Conservation (phyloP, 768 basidiomycete genomes). For the Hortiboletus flavorubellus region DNA sequence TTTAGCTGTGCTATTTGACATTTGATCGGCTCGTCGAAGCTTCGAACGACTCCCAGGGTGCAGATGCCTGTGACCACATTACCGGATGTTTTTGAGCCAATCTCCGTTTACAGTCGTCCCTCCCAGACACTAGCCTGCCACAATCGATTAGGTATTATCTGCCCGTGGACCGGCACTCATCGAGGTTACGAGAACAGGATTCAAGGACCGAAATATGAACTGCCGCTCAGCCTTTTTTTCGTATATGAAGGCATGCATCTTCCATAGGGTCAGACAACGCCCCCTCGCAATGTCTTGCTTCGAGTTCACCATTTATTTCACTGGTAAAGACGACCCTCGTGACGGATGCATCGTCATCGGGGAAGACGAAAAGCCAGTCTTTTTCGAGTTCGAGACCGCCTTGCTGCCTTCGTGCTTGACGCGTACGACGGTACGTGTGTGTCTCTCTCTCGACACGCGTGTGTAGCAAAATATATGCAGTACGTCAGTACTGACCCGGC, state of each 20-base stretch:
- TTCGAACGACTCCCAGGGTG: neutral
- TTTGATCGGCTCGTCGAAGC: slow-evolving; percentile 19
- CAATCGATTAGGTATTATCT: slow-evolving; percentile 45
- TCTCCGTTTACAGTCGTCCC: slow-evolving; percentile 16
- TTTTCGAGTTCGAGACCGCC: slow-evolving; percentile 65
- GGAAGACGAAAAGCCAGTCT: slow-evolving; percentile 54
- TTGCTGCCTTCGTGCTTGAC: slow-evolving; percentile 16
- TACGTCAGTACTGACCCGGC: neutral
- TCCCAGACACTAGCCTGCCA: slow-evolving; percentile 44
- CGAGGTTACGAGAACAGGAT: slow-evolving; percentile 48
- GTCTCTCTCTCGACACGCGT: neutral
- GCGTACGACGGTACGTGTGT: slow-evolving; percentile 26
- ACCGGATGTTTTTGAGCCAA: slow-evolving; percentile 19
- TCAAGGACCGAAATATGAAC: slow-evolving; percentile 28
- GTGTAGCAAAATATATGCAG: neutral
- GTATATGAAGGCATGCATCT: slow-evolving; percentile 30
- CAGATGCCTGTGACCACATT: neutral
- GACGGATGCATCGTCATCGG: slow-evolving; percentile 64
- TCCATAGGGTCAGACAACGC: slow-evolving; percentile 2
- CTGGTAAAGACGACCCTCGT: slow-evolving; percentile 65
- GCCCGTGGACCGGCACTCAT: slow-evolving; percentile 47
- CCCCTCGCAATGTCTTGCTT: slow-evolving; percentile 30
- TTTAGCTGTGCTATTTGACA: slow-evolving; percentile 24
- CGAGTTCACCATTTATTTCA: slow-evolving; percentile 63
- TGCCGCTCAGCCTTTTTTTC: slow-evolving; percentile 9